A percentile compares a stretch with the other conserved stretches of the same genome.
Evolutionary conservation across 2,329 filamentous ascomycete genomes (phyloP).

Genomic region (Spiromastix sp.): DNA sequence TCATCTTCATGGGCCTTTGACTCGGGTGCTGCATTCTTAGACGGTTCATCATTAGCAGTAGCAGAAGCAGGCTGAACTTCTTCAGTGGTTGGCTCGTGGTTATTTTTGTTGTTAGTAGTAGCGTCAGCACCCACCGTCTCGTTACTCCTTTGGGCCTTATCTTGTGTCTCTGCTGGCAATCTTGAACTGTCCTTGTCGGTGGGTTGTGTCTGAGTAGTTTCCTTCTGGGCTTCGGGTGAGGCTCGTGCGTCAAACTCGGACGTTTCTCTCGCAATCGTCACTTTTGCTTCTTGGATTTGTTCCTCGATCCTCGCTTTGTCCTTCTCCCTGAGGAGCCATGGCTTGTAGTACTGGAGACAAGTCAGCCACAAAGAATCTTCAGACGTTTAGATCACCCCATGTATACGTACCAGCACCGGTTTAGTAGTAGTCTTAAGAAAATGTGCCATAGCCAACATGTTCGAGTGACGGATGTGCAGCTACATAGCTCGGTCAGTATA

Average conservation of each 20-base stretch:
- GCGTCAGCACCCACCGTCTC: constrained; percentile 7
- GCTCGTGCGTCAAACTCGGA: constrained; percentile 42
- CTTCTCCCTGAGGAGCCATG: constrained; percentile 60
- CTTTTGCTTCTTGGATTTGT: constrained; percentile 58
- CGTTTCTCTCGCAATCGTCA: constrained; percentile 53
- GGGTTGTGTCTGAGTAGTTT: constrained; percentile 3
- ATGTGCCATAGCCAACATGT: constrained; percentile 59
- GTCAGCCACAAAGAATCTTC: too few species aligned
- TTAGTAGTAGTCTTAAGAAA: constrained; percentile 62
- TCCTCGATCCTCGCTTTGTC: constrained; percentile 62
- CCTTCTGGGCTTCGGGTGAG: constrained; percentile 6
- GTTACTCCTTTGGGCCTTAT: constrained; percentile 4
- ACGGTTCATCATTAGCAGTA: constrained; percentile 21
- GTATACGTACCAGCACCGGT: constrained; percentile 64
- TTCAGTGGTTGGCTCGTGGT: constrained; percentile 2
- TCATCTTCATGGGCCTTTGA: constrained; percentile 52
- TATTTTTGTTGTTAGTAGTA: constrained; percentile 5
- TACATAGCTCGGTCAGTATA: constrained; percentile 27
- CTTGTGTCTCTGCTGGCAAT: constrained; percentile 11
- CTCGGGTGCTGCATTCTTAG: constrained; percentile 21
- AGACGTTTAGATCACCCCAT: too few species aligned
- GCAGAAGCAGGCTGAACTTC: constrained; percentile 2
- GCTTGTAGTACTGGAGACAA: constrained; percentile 75
- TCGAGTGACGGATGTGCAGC: constrained; percentile 67
- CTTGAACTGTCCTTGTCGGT: too few species aligned